Conservation (phyloP, 176 grass and related monocot genomes). For the Miscanthus lutarioriparius region DNA sequence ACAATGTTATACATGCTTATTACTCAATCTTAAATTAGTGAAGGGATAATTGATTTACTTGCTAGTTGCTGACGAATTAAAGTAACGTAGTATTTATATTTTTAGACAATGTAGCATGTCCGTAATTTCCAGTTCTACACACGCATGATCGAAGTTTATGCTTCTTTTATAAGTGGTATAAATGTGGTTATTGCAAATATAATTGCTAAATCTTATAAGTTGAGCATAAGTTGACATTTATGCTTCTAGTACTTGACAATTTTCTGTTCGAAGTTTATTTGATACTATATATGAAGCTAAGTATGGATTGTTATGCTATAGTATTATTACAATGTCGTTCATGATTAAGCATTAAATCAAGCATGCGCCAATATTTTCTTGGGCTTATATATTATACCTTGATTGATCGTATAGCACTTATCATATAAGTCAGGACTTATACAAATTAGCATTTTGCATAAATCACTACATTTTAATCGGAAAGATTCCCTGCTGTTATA, state of each 20-base stretch:
- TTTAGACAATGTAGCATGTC: neutral
- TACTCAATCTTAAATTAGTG: neutral
- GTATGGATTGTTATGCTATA: neutral
- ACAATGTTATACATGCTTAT: neutral
- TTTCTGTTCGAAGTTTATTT: neutral
- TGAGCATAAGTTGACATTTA: no score
- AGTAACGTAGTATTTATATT: neutral
- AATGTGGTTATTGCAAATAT: no score
- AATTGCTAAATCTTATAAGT: no score
- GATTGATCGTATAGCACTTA: neutral
- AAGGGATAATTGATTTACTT: neutral
- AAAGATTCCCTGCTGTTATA: neutral
- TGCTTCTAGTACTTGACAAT: neutral
- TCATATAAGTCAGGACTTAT: neutral
- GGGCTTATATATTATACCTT: neutral
- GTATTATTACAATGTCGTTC: neutral
- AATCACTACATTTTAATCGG: no score
- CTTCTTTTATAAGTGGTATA: no score
- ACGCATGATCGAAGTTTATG: neutral
- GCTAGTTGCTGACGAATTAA: neutral
- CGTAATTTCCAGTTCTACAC: neutral
- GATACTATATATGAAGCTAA: neutral
- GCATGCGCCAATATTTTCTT: neutral
- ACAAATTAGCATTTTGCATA: neutral
- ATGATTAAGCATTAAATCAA: neutral